A percentile compares a stretch with the other conserved stretches of the same genome.
phyloP scores from a whole-genome alignment of 148 eudicot genomes.

The Rhododendron ovatum region DNA sequence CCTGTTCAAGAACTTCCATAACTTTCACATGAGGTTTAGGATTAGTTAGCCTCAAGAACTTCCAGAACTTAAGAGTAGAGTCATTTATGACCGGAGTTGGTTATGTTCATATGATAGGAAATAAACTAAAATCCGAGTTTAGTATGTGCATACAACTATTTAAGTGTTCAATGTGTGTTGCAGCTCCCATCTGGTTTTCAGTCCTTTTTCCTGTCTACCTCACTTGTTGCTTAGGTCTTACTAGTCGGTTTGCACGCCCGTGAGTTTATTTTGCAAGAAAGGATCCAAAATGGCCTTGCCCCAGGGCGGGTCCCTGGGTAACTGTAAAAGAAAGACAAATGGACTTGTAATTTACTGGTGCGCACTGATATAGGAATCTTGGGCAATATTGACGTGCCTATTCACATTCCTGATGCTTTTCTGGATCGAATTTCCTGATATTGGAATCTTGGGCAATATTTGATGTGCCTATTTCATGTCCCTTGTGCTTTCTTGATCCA shows the following conservation, averaged over 20 bases:
- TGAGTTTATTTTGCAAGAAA: not conserved
- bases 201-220: not conserved
- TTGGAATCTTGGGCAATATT: not conserved
- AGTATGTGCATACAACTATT: not conserved
- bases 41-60: not conserved
- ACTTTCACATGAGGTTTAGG: not conserved
- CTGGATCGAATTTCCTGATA: not conserved
- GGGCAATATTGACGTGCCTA: not conserved
- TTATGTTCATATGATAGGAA: not conserved
- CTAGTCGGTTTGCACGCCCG: not conserved
- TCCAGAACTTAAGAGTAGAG: not conserved
- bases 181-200: not conserved
- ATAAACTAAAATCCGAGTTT: not conserved
- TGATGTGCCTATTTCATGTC: not conserved
- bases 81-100: not conserved
- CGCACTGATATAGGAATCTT: not conserved
- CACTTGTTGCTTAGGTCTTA: not conserved
- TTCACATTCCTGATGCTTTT: not conserved
- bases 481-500: not conserved
- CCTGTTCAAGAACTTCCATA: not conserved
- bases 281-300: not conserved
- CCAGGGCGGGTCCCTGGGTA: not conserved
- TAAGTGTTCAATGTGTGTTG: not conserved
- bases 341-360: not conserved
- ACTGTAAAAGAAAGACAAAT: not conserved